Evolutionary conservation across 805 yeast species (phyloP).

Genomic region (Yarrowia osloensis): DNA sequence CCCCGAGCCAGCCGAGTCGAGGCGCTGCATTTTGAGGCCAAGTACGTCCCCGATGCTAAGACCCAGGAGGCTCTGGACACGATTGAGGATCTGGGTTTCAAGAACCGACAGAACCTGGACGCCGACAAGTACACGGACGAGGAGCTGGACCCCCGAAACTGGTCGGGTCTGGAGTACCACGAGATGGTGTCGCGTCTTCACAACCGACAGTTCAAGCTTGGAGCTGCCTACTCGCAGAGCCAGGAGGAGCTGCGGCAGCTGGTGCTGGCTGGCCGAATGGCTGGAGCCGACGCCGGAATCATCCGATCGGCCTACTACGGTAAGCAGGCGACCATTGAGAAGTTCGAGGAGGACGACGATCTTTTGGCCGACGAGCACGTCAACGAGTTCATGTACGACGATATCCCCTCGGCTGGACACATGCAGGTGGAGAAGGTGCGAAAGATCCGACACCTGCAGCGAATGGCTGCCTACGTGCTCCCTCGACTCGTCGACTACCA

Average conservation of each 20-base stretch:
- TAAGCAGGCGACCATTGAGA: slow-evolving; percentile 33
- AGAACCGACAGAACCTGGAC: slow-evolving; percentile 2
- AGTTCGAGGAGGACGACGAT: slow-evolving; percentile 35
- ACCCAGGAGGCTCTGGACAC: slow-evolving; percentile 20
- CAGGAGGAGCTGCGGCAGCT: slow-evolving; percentile 39
- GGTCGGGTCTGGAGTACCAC: slow-evolving; percentile 3
- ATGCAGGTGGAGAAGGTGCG: slow-evolving; percentile 70
- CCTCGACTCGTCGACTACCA: slow-evolving; percentile 73
- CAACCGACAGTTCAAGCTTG: slow-evolving; percentile 18
- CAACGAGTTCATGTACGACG: slow-evolving; percentile 56
- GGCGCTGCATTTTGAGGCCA: slow-evolving; percentile 2
- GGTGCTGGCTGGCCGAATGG: slow-evolving; percentile 39
- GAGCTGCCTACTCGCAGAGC: slow-evolving; percentile 36
- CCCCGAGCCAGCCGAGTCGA: slow-evolving; percentile 5
- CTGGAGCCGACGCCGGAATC: slow-evolving; percentile 38
- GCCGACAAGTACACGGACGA: slow-evolving; percentile 1
- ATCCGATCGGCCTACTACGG: slow-evolving; percentile 35
- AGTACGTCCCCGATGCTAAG: background rate
- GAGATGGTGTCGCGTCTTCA: slow-evolving; percentile 11
- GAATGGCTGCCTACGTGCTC: slow-evolving; percentile 89
- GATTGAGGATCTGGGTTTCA: slow-evolving; percentile 17
- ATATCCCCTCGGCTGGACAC: slow-evolving; percentile 69
- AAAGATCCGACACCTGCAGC: slow-evolving; percentile 69
- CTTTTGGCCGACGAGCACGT: slow-evolving; percentile 31
- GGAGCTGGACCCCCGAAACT: slow-evolving; percentile 17